These are phyloP conservation scores for Deuterostichococcus epilithicus DNA, from an alignment of 139 green algal species.

Conservation along the genomic window DNA sequence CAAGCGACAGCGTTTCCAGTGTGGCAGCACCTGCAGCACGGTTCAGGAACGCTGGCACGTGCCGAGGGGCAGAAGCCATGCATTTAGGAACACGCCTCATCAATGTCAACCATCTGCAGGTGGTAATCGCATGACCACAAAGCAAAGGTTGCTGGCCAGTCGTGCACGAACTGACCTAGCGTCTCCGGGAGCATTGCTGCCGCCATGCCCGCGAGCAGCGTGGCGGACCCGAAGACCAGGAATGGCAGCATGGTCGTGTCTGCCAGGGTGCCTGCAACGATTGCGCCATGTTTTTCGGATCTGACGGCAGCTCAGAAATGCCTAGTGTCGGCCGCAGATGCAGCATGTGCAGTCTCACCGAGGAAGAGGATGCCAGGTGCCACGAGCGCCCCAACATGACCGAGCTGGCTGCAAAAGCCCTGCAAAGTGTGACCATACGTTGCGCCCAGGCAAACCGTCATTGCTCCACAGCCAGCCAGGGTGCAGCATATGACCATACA, in stretches of 20 bases:
- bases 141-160: too few relatives aligned
- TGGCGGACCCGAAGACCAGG: background rate
- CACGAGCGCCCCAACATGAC: background rate
- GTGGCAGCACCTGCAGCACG: background rate
- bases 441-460: background rate
- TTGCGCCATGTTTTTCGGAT: too few relatives aligned
- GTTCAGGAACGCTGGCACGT: background rate
- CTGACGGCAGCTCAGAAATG: too few relatives aligned
- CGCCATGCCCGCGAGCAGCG: background rate
- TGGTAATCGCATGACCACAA: too few relatives aligned
- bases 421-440: background rate
- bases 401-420: background rate
- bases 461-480: background rate
- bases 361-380: constrained; percentile 2
- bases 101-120: too few relatives aligned
- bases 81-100: too few relatives aligned
- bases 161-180: background rate
- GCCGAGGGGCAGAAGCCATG: too few relatives aligned
- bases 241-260: constrained; percentile 42
- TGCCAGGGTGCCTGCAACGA: constrained; percentile 2
- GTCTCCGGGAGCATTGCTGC: background rate
- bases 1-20: background rate
- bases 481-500: too few relatives aligned
- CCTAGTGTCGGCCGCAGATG: too few relatives aligned
- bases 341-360: background rate